A percentile compares a stretch with the other conserved stretches of the same genome.
Evolutionary conservation across 805 yeast genomes (phyloP).

Genomic region (Scheffersomyces ergatensis): DNA sequence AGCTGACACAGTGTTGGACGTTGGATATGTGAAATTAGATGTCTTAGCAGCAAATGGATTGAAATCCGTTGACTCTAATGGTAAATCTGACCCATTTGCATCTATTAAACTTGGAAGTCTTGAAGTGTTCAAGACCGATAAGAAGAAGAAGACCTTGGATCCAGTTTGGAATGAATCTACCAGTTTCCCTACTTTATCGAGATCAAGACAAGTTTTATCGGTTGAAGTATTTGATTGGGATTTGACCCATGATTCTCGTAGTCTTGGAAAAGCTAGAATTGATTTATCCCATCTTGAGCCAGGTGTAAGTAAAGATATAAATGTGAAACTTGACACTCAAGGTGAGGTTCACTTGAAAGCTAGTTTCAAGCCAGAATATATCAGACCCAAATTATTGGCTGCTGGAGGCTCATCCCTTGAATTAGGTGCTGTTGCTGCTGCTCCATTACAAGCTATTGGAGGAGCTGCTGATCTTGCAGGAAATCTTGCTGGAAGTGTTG

Average conservation of each 20-base stretch:
- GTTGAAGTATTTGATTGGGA: conserved; percentile 74
- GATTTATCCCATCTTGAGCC: conserved; percentile 53
- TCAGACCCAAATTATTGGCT: conserved; percentile 56
- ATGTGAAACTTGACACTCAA: conserved; percentile 57
- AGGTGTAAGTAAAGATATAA: conserved; percentile 41
- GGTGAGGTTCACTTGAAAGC: conserved; percentile 58
- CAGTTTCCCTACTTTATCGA: conserved; percentile 59
- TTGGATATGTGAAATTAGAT: conserved; percentile 60
- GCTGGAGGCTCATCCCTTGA: conserved; percentile 28
- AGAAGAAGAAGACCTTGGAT: conserved; percentile 61
- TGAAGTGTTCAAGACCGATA: conserved; percentile 55
- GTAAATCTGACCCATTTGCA: conserved; percentile 74
- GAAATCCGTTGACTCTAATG: conserved; percentile 63
- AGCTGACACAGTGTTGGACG: conserved; percentile 63
- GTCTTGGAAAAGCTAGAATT: conserved; percentile 51
- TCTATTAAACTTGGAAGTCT: conserved; percentile 52
- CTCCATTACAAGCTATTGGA: conserved; percentile 45
- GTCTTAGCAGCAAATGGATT: conserved; percentile 55
- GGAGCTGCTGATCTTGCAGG: conserved; percentile 39
- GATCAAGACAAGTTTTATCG: conserved; percentile 49
- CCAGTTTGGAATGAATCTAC: conserved; percentile 77
- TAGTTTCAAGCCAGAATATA: conserved; percentile 61
- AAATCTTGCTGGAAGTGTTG: conserved; percentile 32
- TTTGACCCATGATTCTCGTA: conserved; percentile 65
- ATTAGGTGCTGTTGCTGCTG: conserved; percentile 38